Conservation (phyloP, 2,329 filamentous ascomycete genomes). For the Penicillium sp. region DNA sequence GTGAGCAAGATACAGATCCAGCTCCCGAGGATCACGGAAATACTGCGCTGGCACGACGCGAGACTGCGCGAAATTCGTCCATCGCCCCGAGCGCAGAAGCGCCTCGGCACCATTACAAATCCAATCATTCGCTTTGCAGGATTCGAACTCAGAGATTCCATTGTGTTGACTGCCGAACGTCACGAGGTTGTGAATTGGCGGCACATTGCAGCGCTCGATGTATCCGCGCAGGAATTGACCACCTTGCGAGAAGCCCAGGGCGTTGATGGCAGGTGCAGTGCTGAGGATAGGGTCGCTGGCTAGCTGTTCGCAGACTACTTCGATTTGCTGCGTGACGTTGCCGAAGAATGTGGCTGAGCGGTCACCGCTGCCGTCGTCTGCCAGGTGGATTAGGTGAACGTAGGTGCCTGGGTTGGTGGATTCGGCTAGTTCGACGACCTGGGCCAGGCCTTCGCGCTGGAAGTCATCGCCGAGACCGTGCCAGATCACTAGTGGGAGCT, state of each 20-base stretch:
- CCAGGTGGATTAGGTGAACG: constrained; percentile 76
- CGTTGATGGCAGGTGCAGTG: constrained; percentile 81
- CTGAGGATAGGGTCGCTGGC: constrained; percentile 75
- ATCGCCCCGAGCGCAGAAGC: constrained; percentile 76
- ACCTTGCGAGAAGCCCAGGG: constrained; percentile 91
- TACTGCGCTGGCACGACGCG: constrained; percentile 92
- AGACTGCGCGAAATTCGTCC: constrained; percentile 74
- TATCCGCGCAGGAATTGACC: constrained; percentile 94
- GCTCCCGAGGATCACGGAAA: constrained; percentile 71
- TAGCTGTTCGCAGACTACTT: constrained; percentile 74
- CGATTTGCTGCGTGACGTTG: constrained; percentile 79
- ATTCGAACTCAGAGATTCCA: constrained; percentile 81
- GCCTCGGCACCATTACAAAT: constrained; percentile 79
- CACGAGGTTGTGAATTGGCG: constrained; percentile 74
- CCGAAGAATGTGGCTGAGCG: constrained; percentile 85
- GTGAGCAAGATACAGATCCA: constrained; percentile 72
- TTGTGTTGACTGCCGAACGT: constrained; percentile 93
- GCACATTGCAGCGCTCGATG: constrained; percentile 79
- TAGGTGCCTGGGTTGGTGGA: constrained; percentile 77
- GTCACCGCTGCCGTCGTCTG: constrained; percentile 67
- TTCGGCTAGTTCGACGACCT: constrained; percentile 71
- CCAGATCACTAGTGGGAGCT: constrained; percentile 91
- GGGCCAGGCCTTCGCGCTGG: constrained; percentile 70
- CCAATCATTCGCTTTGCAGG: constrained; percentile 71
- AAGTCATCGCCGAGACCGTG: constrained; percentile 74